Conservation (phyloP, 2,329 filamentous ascomycete genomes). For the Neonectria sp. region DNA sequence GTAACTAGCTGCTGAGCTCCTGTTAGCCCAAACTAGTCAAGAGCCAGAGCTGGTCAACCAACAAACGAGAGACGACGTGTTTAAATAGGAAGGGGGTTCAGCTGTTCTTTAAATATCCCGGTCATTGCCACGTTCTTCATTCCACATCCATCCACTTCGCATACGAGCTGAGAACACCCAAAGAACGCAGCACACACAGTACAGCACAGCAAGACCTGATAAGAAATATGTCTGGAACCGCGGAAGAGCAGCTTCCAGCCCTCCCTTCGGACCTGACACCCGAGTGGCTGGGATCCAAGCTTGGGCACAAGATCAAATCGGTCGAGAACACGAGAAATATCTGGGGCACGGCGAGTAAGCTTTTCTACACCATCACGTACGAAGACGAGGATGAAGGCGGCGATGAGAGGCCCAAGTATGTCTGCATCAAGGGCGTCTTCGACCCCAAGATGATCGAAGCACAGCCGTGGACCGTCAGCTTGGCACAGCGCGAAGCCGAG, state of each 20-base stretch:
- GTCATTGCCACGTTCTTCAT: conserved; percentile 3
- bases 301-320: conserved; percentile 40
- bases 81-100: not conserved
- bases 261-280: conserved; percentile 41
- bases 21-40: not conserved
- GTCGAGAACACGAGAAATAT: conserved; percentile 45
- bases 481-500: conserved; percentile 55
- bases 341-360: conserved; percentile 49
- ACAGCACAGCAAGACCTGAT: not conserved
- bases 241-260: conserved; percentile 35
- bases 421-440: conserved; percentile 59
- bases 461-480: conserved; percentile 44
- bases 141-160: conserved; percentile 3
- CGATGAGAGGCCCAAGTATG: conserved; percentile 24
- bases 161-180: not conserved
- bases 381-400: conserved; percentile 38
- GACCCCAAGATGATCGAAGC: conserved; percentile 51
- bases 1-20: not conserved
- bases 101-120: conserved; percentile 6
- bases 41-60: not conserved
- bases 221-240: conserved; percentile 26
- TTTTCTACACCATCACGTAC: conserved; percentile 49
- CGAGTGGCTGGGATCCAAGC: conserved; percentile 43
- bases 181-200: not conserved
- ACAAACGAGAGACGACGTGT: not conserved